Percentiles rank a stretch among this genome's conserved stretches.
Conservation (phyloP, 2,329 filamentous ascomycete species). For the Pseudogymnoascus sp. region DNA sequence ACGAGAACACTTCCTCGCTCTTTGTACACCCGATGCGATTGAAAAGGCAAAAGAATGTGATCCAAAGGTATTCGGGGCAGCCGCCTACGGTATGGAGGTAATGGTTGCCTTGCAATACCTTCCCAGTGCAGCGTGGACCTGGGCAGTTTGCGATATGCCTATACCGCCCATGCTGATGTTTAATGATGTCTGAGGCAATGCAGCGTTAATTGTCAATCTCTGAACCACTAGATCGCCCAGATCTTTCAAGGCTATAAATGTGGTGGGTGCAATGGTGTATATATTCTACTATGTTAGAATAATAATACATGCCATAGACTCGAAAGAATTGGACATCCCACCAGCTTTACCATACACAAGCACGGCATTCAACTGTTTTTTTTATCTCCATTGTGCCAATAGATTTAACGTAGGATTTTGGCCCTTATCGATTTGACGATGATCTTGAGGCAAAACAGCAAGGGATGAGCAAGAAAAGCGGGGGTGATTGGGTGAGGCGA, state of each 20-base stretch:
- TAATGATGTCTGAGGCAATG: not conserved
- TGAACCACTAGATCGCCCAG: no score
- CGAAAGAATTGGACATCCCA: not conserved
- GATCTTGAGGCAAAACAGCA: not conserved
- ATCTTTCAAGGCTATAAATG: not conserved
- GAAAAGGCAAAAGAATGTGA: not conserved
- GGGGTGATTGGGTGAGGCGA: not conserved
- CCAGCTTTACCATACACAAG: not conserved
- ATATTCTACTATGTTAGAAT: not conserved
- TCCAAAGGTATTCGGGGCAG: not conserved
- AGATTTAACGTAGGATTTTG: not conserved
- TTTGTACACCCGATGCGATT: not conserved
- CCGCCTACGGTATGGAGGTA: not conserved
- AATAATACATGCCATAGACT: not conserved
- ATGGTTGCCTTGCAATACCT: not conserved
- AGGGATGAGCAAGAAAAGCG: not conserved
- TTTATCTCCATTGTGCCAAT: not conserved
- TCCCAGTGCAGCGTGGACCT: not conserved
- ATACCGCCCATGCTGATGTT: not conserved
- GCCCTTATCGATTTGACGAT: not conserved
- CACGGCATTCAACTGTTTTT: not conserved
- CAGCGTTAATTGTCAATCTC: not conserved
- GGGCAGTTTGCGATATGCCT: slow-evolving; percentile 1
- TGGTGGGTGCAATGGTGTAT: not conserved
- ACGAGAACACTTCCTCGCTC: not conserved